phyloP scores from a whole-genome alignment of 495 filamentous ascomycete genomes.

The Corynascus novoguineensis region DNA sequence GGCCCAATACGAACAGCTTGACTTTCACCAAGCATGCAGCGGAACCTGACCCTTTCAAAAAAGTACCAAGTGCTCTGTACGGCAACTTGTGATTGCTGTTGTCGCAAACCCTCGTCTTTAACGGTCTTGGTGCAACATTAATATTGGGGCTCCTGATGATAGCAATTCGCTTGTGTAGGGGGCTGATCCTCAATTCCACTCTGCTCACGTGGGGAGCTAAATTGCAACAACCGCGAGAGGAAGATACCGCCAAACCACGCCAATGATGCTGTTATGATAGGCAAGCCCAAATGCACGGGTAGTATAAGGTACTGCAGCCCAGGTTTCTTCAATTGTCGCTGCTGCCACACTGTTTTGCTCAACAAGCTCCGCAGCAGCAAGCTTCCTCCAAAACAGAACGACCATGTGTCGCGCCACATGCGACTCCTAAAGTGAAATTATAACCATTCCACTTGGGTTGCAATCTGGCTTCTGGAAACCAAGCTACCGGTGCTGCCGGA shows the following conservation, averaged over 20 bases:
- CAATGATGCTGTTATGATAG: not conserved
- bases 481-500: not conserved
- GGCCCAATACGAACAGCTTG: no score
- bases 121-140: not conserved
- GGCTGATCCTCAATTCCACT: constrained; percentile 1
- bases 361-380: not conserved
- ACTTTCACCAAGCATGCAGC: no score
- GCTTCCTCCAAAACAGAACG: no score
- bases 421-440: not conserved
- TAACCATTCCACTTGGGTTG: not conserved
- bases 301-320: no score
- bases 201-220: constrained; percentile 13
- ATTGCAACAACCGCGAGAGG: constrained; percentile 4
- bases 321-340: no score
- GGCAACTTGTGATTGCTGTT: not conserved
- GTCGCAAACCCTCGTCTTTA: not conserved
- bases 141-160: not conserved
- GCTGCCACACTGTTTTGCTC: no score
- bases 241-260: not conserved
- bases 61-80: not conserved
- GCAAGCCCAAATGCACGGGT: no score
- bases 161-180: constrained; percentile 2
- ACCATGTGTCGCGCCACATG: not conserved
- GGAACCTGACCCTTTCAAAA: no score
- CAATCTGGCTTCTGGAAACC: constrained; percentile 10